Percentiles rank a stretch among this genome's conserved stretches.
Evolutionary conservation across 1,284 basidiomycete species (phyloP).

Genomic region (Cystobasidium slooffiae): DNA sequence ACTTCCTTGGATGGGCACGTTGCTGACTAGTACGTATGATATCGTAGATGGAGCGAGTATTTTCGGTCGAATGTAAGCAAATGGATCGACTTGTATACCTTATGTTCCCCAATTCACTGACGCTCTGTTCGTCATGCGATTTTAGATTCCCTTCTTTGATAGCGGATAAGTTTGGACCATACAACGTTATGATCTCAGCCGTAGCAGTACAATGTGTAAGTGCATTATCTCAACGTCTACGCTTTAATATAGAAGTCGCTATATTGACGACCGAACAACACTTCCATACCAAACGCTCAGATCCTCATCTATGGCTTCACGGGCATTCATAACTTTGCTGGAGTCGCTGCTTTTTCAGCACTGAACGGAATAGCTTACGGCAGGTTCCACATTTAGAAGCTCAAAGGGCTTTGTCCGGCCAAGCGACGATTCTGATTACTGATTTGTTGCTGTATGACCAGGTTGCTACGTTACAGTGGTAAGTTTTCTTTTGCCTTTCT

Average conservation of each 20-base stretch:
- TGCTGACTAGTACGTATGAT: background rate
- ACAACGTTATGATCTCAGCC: conserved; percentile 28
- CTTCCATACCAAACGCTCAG: conserved; percentile 4
- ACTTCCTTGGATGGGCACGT: background rate
- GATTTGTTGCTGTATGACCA: background rate
- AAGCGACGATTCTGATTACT: background rate
- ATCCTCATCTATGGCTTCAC: conserved; percentile 39
- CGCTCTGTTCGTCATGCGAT: background rate
- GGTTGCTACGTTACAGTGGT: conserved; percentile 38
- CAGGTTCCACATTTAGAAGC: background rate
- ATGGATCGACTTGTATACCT: background rate
- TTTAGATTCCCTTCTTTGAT: conserved; percentile 28
- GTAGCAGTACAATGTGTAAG: conserved; percentile 15
- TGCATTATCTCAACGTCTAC: background rate
- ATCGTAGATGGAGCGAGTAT: conserved; percentile 35
- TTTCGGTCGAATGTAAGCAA: conserved; percentile 27
- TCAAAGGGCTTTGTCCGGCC: background rate
- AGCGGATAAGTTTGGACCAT: conserved; percentile 33
- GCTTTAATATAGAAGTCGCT: background rate
- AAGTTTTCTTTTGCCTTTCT: background rate
- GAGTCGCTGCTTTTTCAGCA: conserved; percentile 36
- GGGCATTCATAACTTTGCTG: conserved; percentile 37
- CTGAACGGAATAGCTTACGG: conserved; percentile 41
- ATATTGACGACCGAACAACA: background rate
- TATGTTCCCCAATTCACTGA: background rate